A percentile compares a stretch with the other conserved stretches of the same genome.
phyloP scores from a whole-genome alignment of 2,329 filamentous ascomycete genomes.

The Penicillium polonicum region DNA sequence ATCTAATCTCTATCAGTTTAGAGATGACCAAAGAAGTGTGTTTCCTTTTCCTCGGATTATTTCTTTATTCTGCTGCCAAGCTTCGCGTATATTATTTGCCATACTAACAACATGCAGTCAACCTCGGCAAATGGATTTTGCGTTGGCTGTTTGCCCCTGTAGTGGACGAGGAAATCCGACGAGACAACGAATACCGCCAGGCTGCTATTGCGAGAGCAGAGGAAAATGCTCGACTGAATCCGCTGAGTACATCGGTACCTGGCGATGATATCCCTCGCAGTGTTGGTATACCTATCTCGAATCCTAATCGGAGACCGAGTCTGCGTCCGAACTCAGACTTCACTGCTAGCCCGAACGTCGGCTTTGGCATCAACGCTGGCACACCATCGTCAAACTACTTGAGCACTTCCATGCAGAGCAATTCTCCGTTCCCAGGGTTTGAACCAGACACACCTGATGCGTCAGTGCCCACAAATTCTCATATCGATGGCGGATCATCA shows the following conservation, averaged over 20 bases:
- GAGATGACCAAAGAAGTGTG: slow-evolving; percentile 90
- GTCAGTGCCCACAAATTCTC: slow-evolving; percentile 52
- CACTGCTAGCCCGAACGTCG: slow-evolving; percentile 64
- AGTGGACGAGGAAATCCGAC: slow-evolving; percentile 83
- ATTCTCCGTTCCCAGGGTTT: slow-evolving; percentile 29
- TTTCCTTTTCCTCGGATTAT: slow-evolving; percentile 1
- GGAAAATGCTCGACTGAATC: slow-evolving; percentile 56
- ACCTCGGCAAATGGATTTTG: slow-evolving; percentile 93
- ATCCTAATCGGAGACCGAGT: slow-evolving; percentile 49
- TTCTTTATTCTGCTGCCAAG: background rate
- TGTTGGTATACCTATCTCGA: slow-evolving; percentile 29
- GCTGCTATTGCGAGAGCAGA: slow-evolving; percentile 64
- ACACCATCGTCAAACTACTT: slow-evolving; percentile 32
- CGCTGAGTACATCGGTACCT: slow-evolving; percentile 59
- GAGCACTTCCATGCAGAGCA: slow-evolving; percentile 34
- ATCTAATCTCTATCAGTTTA: slow-evolving; percentile 71
- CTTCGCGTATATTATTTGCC: background rate
- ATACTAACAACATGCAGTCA: slow-evolving; percentile 58
- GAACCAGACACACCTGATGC: slow-evolving; percentile 35
- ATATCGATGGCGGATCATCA: slow-evolving; percentile 43
- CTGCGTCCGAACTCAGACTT: slow-evolving; percentile 63
- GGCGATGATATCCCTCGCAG: slow-evolving; percentile 48
- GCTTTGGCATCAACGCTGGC: slow-evolving; percentile 73
- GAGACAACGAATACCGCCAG: slow-evolving; percentile 72
- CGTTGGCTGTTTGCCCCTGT: slow-evolving; percentile 87